Base-by-base conservation (phyloP, 2,329 filamentous ascomycete genomes). In the Nemania serpens region DNA sequence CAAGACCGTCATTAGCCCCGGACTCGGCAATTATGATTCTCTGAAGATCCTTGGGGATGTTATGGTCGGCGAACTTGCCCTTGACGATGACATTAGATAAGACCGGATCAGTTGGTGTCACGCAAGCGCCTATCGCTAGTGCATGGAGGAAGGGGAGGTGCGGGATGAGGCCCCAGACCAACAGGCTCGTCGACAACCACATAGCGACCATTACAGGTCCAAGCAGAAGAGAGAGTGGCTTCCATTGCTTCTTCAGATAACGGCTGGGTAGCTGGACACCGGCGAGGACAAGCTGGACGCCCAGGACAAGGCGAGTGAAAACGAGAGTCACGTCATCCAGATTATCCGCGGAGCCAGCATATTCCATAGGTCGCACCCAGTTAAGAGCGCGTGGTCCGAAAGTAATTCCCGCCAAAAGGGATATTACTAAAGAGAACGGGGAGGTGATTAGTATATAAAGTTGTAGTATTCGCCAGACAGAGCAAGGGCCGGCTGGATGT, bases 101-200 rank as follows among this genome's bases (percentile, higher is more conserved):
- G 1, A 97, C 87, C 0, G 93, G 93, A 69, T 97, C 93, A 0
- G 93, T 97, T 0, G 93, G 93, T 2, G 93, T 95, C n/a, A 97
- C 87, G 70, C 93, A 96, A 0, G 93, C 90, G 1, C 88, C 93
- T 11, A 96, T 81, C 15, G 88, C 90, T 11, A 97, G 81, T 0
- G 93, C 90, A 66, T 95, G 89, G 1, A 97, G 80, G 65, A 95
- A 91, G 33, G 80, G 80, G 15, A 94, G 79, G 51, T 86, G 78
- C 0, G 91, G 91, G 1, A 93, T 86, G 63, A 97, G 76, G 0
- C 76, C 89, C 87, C 88, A 97, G 46, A 97, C 80, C 2, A 97
- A 75, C 1, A 95, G 77, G 67, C 89, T 91, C n/a, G 90, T 95
- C 20, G 82, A 78, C 10, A 96, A 68, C 93, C 93, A 97, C 93